Base-by-base conservation (phyloP, 192 early-diverging fungal species). In the Podila epicladia region DNA sequence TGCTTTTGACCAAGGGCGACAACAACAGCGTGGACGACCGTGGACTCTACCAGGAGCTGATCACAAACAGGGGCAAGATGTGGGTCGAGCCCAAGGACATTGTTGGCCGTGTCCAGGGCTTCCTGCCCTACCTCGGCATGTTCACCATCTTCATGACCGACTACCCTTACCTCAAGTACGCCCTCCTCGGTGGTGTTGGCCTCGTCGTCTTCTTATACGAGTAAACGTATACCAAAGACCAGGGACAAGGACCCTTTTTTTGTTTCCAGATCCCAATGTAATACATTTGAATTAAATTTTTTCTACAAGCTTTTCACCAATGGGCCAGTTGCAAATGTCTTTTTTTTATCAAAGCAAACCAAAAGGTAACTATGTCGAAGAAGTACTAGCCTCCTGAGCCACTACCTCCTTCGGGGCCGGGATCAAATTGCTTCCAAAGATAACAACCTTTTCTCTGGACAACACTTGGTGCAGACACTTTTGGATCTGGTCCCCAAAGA, bases 141-240 rank as follows among this genome's bases (percentile, higher is more conserved):
- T 92, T 97, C 29, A 98, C 96, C 15, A 99, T 99, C 64, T 83
- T 95, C 58, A 93, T 99, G 91, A 98, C 97, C 78, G 96, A 98
- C 71, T 97, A 95, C 64, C 97, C 97, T 72, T 90, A 95, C 84
- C 82, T 97, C n/a, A 99, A 99, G 79, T 90, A 86, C 55, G 90
- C 89, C 0, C 86, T 98, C 26, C 79, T 98, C 67, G 93, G 88
- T 29, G 89, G 89, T 6, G 86, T 99, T 41, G 93, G 92, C 45
- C 74, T 95, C 37, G 82, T 93, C 65, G 92, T 90, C 33, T 78
- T 96, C 58, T 29, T 80, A n/a, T 80, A 80, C 58, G 77, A 80
- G 67, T 80, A 73, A 55, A 38, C 6, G 24, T n/a, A 55, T 24
- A 5, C 0, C 19, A 22, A 22, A 0, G 20, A 24, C 24, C 5